These are phyloP conservation scores for Ascochyta rabiei DNA, from an alignment of 2,329 filamentous ascomycete species.

Conservation along the genomic window DNA sequence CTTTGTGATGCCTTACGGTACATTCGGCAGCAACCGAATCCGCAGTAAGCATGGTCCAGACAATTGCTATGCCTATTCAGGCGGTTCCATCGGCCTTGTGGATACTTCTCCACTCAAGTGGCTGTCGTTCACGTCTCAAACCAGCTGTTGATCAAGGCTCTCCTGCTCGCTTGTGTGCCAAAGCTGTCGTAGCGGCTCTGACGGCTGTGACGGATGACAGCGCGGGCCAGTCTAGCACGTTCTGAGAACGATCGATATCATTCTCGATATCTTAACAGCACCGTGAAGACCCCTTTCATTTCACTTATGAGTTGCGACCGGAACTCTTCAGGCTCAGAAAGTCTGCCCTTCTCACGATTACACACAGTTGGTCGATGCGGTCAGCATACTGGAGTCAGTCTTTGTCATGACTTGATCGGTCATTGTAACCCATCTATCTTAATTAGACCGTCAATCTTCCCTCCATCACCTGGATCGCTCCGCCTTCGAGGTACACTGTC, in stretches of 20 bases:
- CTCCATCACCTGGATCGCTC: constrained; percentile 51
- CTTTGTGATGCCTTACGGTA: constrained; percentile 41
- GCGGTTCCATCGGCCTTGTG: constrained; percentile 15
- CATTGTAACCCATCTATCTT: background rate
- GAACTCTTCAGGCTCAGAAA: background rate
- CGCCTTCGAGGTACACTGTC: constrained; percentile 52
- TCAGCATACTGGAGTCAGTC: too few relatives aligned
- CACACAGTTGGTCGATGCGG: background rate
- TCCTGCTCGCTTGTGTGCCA: constrained; percentile 18
- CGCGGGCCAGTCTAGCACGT: constrained; percentile 20
- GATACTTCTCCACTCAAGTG: constrained; percentile 17
- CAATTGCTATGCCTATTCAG: constrained; percentile 22
- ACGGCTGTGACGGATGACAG: constrained; percentile 29
- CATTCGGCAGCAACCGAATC: constrained; percentile 32
- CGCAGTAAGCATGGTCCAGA: constrained; percentile 32
- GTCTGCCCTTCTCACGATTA: background rate
- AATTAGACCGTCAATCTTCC: constrained; percentile 32
- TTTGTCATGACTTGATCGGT: too few relatives aligned
- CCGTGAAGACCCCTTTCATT: constrained; percentile 17
- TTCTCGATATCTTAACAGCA: constrained; percentile 8
- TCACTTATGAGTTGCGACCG: background rate
- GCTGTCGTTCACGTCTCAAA: constrained; percentile 17
- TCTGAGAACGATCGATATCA: constrained; percentile 12
- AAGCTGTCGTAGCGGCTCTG: constrained; percentile 15
- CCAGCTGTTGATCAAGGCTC: constrained; percentile 5